Conservation (phyloP, 805 yeast species). For the Candida vaughaniae region DNA sequence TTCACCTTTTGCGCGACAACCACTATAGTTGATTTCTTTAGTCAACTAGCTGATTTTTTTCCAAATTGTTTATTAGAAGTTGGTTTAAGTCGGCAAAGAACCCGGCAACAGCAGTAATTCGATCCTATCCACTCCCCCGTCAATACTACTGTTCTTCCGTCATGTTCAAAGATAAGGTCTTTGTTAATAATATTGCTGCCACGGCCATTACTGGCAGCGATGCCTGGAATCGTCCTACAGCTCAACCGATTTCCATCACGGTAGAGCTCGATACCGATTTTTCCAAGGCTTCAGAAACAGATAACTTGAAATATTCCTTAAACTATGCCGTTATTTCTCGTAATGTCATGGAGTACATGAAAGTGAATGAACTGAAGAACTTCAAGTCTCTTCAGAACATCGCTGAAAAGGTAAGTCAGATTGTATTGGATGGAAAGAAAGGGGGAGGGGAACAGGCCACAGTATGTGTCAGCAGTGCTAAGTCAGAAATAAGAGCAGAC, state of each 20-base stretch:
- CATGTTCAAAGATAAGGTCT: conserved; percentile 36
- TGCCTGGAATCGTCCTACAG: conserved; percentile 66
- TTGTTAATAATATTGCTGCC: conserved; percentile 57
- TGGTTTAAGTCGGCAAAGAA: conserved; percentile 12
- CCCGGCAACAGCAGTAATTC: conserved; percentile 10
- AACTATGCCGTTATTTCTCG: conserved; percentile 86
- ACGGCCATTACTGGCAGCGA: conserved; percentile 69
- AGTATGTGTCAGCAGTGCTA: conserved; percentile 43
- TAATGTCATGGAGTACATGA: conserved; percentile 55
- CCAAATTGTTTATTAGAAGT: conserved; percentile 9
- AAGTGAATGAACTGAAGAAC: conserved; percentile 35
- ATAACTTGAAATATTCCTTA: conserved; percentile 77
- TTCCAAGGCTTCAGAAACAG: conserved; percentile 70
- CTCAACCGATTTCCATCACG: conserved; percentile 65
- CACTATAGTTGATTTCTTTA: background rate
- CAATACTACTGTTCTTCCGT: conserved; percentile 9
- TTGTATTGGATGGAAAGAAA: conserved; percentile 42
- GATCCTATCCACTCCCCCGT: conserved; percentile 4
- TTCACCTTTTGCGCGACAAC: background rate
- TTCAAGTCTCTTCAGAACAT: conserved; percentile 44
- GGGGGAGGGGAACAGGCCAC: conserved; percentile 48
- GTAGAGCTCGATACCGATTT: conserved; percentile 66
- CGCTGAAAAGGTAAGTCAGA: conserved; percentile 48
- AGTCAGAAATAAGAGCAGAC: conserved; percentile 60
- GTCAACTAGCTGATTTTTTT: background rate